Base-by-base conservation (phyloP, 1,284 basidiomycete species). In the Apiotrichum veenhuisii region DNA sequence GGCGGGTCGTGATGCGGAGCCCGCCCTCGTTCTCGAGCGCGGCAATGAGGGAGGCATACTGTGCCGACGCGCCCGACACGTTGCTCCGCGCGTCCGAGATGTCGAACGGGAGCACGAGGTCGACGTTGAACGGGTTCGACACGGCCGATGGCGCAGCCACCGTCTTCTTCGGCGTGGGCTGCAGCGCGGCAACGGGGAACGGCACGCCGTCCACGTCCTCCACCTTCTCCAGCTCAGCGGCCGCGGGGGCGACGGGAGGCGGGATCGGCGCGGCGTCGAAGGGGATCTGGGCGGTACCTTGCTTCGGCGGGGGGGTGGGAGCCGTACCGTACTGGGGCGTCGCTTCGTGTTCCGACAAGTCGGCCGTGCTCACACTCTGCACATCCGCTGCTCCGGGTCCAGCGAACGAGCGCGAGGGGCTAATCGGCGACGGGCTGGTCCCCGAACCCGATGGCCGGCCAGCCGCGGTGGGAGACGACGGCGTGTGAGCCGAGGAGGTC, bases 51-150 rank as follows among this genome's bases (percentile, higher is more conserved):
- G 57, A 57, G 23, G 45, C 18, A 49, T 73, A 78, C 1, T 62
- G 58, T 20, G 72, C 65, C 37, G 73, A 65, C 27, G 55, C 47
- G 44, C 69, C 62, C 2, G 64, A 64, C 20, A 57, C 50, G 0
- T 51, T 33, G 11, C 40, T 38, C 45, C 48, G 45, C 1, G 61
- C 58, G 11, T 66, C 55, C 7, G 65, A 54, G 14, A 68, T 62
- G 40, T 55, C 56, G 52, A 62, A 75, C 10, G 73, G 74, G 40
- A 76, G 66, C 43, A 76, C 73, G 34, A 76, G 67, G 53, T 75
- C 74, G 37, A 75, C 74, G 38, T 66, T 54, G 60, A 64, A 75
- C 5, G 74, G 72, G 60, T 75, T 75, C 41, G 44, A 22, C 5
- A 20, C 10, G 40, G 22, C 40, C n/a, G n/a, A 20, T 2, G 40